Percentiles rank a stretch among this genome's conserved stretches.
Evolutionary conservation across 2,329 filamentous ascomycete genomes (phyloP).

Genomic region (Atkinsonella texensis): DNA sequence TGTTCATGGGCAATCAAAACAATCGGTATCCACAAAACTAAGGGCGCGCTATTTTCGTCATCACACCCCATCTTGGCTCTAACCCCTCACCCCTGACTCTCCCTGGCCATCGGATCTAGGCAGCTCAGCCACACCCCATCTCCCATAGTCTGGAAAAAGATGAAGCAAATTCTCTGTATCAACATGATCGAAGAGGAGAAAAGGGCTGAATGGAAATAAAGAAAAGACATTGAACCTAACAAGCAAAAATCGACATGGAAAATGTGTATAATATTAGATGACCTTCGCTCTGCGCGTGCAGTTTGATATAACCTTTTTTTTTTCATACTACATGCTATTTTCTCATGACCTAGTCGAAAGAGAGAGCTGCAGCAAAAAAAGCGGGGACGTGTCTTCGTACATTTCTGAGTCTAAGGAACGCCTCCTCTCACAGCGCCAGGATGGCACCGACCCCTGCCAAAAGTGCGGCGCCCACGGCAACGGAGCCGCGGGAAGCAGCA

Average conservation of each 20-base stretch:
- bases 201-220: neutral
- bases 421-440: constrained; percentile 19
- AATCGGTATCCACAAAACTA: neutral
- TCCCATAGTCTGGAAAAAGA: neutral
- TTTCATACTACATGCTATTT: constrained; percentile 14
- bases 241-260: constrained; percentile 13
- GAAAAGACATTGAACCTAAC: constrained; percentile 4
- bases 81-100: neutral
- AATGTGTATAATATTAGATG: constrained; percentile 18
- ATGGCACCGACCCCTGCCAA: constrained; percentile 17
- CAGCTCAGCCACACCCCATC: neutral
- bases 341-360: constrained; percentile 12
- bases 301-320: constrained; percentile 1
- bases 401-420: neutral
- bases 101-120: neutral
- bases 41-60: neutral
- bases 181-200: neutral
- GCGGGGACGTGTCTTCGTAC: neutral
- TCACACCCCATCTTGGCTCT: neutral
- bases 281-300: constrained; percentile 14
- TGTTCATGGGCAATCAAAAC: neutral
- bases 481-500: constrained; percentile 15
- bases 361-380: constrained; percentile 15
- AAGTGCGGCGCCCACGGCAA: constrained; percentile 14
- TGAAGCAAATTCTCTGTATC: neutral